Evolutionary conservation across 1,284 basidiomycete genomes (phyloP), one percentile per base, ranked within the genome.

Genomic region (Ceratobasidium sp.): DNA sequence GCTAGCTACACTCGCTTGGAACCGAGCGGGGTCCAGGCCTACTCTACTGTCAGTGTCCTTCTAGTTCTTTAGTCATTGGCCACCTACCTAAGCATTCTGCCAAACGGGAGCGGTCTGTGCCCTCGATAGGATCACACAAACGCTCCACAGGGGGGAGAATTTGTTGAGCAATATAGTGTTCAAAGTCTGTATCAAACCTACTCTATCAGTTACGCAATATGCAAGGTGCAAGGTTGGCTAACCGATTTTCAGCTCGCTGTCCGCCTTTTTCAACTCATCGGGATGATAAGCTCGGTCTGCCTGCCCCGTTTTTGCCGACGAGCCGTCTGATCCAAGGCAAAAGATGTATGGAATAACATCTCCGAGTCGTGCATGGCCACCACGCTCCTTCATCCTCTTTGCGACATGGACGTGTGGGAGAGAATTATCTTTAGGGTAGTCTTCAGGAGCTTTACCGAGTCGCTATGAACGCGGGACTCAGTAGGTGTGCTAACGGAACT

Each of bases 351-450:
- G 93, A 80, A 99, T 95, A 79, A 99, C 97, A 84, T 99, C 97
- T 68, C 97, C 97, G 3, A 90, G 91, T 53, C 93, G 91, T 0
- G 95, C 94, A 23, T 91, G 91, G 4, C 90, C 91, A 44, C 97
- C 96, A 81, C 92, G 93, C 1, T 91, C 89, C 86, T 97, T 97
- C 92, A 98, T 93, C 42, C 95, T 90, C 78, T 98, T 87, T 0
- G 97, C 97, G 15, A 99, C 98, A 83, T 98, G 97, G 0, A 99
- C 98, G 83, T 99, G 98, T 0, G 97, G 97, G 82, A 97, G 97
- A 58, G 90, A 92, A 86, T 98, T 98, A 33, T 92, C 94, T 83
- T 99, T 97, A 0, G 97, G 97, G 83, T 99, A 99, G 83, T 97
- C 97, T 83, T 97, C 94, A 0, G 96, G 97, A 81, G 96, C 95